These are phyloP conservation scores for Xylariaceae sp. DNA, from an alignment of 2,329 filamentous ascomycete genomes.

Conservation along the genomic window DNA sequence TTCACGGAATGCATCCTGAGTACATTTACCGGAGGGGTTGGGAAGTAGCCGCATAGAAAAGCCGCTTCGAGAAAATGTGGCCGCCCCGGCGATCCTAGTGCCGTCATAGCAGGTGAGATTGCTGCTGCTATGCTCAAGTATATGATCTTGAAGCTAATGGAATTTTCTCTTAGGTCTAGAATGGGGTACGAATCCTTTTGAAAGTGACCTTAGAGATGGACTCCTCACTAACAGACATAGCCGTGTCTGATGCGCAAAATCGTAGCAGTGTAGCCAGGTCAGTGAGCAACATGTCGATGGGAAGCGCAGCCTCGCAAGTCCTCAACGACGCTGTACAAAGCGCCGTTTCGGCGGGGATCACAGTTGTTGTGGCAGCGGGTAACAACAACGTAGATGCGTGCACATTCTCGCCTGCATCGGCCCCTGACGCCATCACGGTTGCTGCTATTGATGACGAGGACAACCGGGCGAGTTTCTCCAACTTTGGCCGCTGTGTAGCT, in stretches of 20 bases:
- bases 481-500: constrained; percentile 24
- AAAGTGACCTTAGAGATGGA: background rate
- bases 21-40: too few species aligned
- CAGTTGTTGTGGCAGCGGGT: constrained; percentile 25
- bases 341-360: constrained; percentile 22
- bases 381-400: constrained; percentile 26
- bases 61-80: too few species aligned
- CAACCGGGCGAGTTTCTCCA: constrained; percentile 21
- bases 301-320: constrained; percentile 15
- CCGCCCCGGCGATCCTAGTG: too few species aligned
- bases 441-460: constrained; percentile 24
- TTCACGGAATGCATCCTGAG: too few species aligned
- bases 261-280: constrained; percentile 18
- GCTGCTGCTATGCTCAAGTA: too few species aligned
- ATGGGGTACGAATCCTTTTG: constrained; percentile 22
- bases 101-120: too few species aligned
- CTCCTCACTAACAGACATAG: constrained; percentile 14
- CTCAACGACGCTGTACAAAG: constrained; percentile 21
- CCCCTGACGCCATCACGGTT: constrained; percentile 23
- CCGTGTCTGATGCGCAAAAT: constrained; percentile 24
- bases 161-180: constrained; percentile 24
- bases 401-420: constrained; percentile 22
- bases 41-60: too few species aligned
- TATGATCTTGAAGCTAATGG: too few species aligned
- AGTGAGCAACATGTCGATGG: constrained; percentile 29